Conservation (phyloP, 2,329 filamentous ascomycete species). For the Aspergillus pseudotamarii region DNA sequence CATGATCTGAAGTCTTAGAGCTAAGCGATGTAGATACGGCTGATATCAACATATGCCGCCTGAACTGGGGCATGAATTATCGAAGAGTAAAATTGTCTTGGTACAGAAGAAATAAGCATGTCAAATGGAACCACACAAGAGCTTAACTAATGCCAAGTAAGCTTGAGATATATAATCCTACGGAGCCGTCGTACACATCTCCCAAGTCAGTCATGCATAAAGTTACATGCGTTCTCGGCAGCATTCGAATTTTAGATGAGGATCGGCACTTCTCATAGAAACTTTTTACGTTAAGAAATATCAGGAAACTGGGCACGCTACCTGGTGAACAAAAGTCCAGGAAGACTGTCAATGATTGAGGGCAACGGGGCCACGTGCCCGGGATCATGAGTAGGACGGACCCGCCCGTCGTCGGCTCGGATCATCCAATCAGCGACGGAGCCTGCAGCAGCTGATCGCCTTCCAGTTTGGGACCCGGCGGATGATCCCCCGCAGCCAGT, state of each 20-base stretch:
- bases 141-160: background rate
- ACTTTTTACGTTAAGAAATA: background rate
- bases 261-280: too few species aligned
- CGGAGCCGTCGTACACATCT: background rate
- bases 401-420: background rate
- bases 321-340: background rate
- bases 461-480: background rate
- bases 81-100: background rate
- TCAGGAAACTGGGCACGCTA: background rate
- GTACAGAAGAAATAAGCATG: background rate
- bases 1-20: too few species aligned
- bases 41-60: too few species aligned
- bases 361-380: background rate
- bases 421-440: background rate
- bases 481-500: slow-evolving; percentile 13
- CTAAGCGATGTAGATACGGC: too few species aligned
- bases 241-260: background rate
- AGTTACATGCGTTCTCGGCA: too few species aligned
- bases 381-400: background rate
- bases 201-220: background rate
- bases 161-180: background rate
- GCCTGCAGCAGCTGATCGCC: background rate
- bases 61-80: background rate
- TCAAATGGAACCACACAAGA: background rate
- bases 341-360: too few species aligned